Evolutionary conservation across 176 grass and related monocot species (phyloP).

Genomic region (Bonia amplexicaulis): DNA sequence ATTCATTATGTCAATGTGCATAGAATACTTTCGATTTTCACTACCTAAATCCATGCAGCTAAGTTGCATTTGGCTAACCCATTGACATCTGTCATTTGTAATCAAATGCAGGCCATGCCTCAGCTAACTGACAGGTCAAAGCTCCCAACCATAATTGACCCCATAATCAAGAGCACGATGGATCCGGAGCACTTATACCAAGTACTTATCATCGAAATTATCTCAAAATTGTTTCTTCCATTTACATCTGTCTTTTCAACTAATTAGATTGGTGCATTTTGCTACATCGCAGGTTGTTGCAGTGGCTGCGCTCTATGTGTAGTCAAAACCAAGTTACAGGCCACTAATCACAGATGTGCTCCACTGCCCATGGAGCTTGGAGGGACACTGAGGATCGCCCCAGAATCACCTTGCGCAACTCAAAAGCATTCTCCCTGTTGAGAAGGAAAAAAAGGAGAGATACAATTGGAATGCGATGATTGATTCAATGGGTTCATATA

Average conservation of each 20-base stretch:
- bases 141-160: conserved; percentile 87
- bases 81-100: conserved; percentile 24
- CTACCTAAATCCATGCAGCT: background rate
- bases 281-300: conserved; percentile 68
- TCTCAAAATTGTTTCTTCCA: background rate
- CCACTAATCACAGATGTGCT: conserved; percentile 92
- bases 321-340: conserved; percentile 90
- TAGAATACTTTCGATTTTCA: background rate
- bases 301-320: conserved; percentile 82
- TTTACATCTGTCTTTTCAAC: background rate
- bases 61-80: background rate
- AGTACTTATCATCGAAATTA: conserved; percentile 31
- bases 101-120: conserved; percentile 82
- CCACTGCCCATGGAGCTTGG: conserved; percentile 87
- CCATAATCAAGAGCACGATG: conserved; percentile 85
- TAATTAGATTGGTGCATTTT: background rate
- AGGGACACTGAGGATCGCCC: conserved; percentile 55
- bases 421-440: conserved; percentile 18
- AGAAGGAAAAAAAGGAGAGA: conserved; percentile 8
- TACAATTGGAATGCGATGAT: background rate
- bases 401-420: conserved; percentile 19
- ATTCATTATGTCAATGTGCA: background rate
- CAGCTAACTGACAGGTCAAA: conserved; percentile 96
- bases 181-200: conserved; percentile 95
- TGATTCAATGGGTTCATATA: background rate